Evolutionary conservation across 2,329 filamentous ascomycete genomes (phyloP), one percentile per base, ranked within the genome.

Genomic region (Aspergillus ibericus): DNA sequence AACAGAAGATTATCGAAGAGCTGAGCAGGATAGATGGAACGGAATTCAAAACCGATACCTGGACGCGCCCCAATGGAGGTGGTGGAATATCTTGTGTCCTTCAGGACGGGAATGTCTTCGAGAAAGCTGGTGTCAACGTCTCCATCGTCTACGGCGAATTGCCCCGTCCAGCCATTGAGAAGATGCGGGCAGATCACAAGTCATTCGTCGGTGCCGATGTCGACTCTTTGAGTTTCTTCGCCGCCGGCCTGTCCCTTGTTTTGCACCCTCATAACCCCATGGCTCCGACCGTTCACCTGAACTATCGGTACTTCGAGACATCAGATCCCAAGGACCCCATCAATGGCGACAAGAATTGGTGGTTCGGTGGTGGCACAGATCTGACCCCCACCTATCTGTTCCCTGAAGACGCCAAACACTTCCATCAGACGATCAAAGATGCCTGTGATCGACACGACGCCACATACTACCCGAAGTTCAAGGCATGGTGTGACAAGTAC

Each of bases 241-340:
- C 93, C 18, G 90, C 93, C 1, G 95, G 95, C 5, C 81, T 99
- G 54, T 96, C 92, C 71, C 84, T 99, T 75, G 93, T 99, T 25
- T 81, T 98, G 53, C 95, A 99, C 75, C 95, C 95, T 1, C 84
- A 86, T 68, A 99, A 99, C 77, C 95, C 95, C 49, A 96, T 96
- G 89, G 93, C 93, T 7, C 95, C 95, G 0, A 99, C 95, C 0
- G 95, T 99, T 16, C 95, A 99, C 76, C 83, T 99, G 67, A 99
- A 99, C 81, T 98, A 98, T 82, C 88, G 95, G 58, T 99, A 99
- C 79, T 99, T 99, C 72, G 95, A 99, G 81, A 99, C 95, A 1
- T 90, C 91, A 60, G 90, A 93, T 68, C 85, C 89, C 8, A 89
- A 93, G 68, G 92, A 89, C 83, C 65, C 88, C 83, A 53, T 92